Conservation (phyloP, 2,329 filamentous ascomycete genomes). For the Aspergillus pseudotamarii region DNA sequence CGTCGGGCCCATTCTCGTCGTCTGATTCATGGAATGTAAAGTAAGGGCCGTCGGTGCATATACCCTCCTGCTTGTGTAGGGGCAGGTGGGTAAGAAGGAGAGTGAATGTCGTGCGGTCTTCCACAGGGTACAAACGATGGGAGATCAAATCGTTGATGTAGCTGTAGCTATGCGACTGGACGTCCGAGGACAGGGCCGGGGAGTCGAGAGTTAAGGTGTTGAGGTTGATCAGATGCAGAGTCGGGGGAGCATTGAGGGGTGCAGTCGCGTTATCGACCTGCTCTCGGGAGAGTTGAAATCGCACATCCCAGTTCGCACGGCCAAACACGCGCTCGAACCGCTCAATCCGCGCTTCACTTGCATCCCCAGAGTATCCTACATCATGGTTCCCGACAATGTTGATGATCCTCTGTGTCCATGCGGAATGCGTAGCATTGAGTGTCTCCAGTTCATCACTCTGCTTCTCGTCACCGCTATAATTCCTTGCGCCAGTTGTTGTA, state of each 20-base stretch:
- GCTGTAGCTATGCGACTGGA: conserved; percentile 76
- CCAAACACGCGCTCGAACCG: conserved; percentile 87
- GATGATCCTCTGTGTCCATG: conserved; percentile 78
- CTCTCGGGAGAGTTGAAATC: conserved; percentile 62
- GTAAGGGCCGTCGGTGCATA: conserved; percentile 82
- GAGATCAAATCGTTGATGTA: conserved; percentile 66
- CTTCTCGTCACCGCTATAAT: conserved; percentile 44
- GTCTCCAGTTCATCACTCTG: conserved; percentile 29
- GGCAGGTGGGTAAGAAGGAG: conserved; percentile 91
- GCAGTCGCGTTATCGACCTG: not conserved
- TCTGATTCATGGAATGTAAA: conserved; percentile 77
- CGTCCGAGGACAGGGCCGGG: conserved; percentile 66
- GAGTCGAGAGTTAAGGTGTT: conserved; percentile 95
- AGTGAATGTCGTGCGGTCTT: conserved; percentile 70
- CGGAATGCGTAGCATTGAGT: conserved; percentile 41
- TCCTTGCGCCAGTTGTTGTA: conserved; percentile 33
- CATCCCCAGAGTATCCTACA: conserved; percentile 91
- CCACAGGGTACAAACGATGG: conserved; percentile 61
- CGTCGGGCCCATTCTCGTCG: conserved; percentile 60
- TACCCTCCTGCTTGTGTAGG: conserved; percentile 76
- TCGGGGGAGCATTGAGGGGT: conserved; percentile 44
- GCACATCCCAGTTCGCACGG: conserved; percentile 85
- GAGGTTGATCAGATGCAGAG: conserved; percentile 79
- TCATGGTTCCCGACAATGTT: conserved; percentile 96
- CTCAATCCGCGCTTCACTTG: conserved; percentile 72